A percentile compares a stretch with the other conserved stretches of the same genome.
These are phyloP conservation scores for Phoma sp. DNA, from an alignment of 2,329 filamentous ascomycete genomes.

Conservation along the genomic window DNA sequence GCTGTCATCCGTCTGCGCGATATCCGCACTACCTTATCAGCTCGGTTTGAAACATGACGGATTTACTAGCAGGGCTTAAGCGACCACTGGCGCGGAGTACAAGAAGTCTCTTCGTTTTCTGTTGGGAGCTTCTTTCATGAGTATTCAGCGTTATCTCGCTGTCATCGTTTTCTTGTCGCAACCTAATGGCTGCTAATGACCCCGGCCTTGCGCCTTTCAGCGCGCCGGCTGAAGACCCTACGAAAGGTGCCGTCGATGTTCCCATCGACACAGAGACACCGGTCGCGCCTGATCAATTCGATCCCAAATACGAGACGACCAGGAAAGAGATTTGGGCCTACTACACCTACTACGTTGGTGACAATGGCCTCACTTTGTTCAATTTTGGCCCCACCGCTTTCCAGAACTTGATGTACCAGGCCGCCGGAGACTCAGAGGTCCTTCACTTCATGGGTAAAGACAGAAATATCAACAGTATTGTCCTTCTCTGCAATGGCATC, in stretches of 20 bases:
- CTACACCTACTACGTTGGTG: conserved; percentile 70
- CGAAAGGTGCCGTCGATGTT: conserved; percentile 28
- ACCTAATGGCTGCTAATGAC: conserved; percentile 30
- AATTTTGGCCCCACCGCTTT: conserved; percentile 58
- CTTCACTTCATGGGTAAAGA: conserved; percentile 64
- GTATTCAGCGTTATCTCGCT: background rate
- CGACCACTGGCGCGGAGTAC: conserved; percentile 7
- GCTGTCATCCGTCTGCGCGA: conserved; percentile 1
- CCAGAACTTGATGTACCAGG: conserved; percentile 69
- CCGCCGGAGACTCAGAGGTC: conserved; percentile 61
- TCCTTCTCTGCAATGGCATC: conserved; percentile 71
- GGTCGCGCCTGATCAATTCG: conserved; percentile 63
- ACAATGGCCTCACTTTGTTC: conserved; percentile 68
- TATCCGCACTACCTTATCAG: conserved; percentile 1
- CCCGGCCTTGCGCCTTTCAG: conserved; percentile 32
- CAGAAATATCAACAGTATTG: conserved; percentile 51
- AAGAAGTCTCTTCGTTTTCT: conserved; percentile 14
- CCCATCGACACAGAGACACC: conserved; percentile 49
- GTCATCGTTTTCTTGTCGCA: background rate
- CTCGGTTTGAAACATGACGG: background rate
- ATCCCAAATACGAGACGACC: conserved; percentile 60
- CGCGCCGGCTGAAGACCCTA: conserved; percentile 28
- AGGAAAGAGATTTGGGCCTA: conserved; percentile 65
- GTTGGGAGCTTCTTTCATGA: background rate
- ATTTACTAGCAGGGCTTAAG: conserved; percentile 13